These are phyloP conservation scores for Yarrowia sp. DNA, from an alignment of 805 yeast species.

Conservation along the genomic window DNA sequence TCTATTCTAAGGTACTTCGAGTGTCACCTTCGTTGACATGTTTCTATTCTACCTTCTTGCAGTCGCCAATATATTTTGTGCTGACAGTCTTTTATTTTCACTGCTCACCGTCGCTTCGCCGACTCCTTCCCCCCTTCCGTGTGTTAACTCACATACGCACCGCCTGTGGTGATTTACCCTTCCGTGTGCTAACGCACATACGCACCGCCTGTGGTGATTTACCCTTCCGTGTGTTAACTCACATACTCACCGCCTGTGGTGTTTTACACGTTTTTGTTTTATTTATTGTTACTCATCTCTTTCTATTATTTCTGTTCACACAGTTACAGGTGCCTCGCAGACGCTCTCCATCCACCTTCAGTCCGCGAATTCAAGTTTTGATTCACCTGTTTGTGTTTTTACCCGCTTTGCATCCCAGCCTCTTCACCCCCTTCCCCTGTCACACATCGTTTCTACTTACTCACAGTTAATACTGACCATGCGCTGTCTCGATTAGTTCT, in stretches of 20 bases:
- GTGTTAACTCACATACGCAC: too few relatives aligned
- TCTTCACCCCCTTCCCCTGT: not conserved
- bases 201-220: conserved; percentile 26
- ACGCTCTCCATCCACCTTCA: conserved; percentile 10
- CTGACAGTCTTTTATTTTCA: not conserved
- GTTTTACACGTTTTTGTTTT: not conserved
- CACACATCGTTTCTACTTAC: conserved; percentile 11
- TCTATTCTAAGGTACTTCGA: not conserved
- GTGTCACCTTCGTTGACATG: not conserved
- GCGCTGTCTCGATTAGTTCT: conserved; percentile 20
- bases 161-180: too few relatives aligned
- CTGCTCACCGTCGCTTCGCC: not conserved
- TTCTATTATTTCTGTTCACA: not conserved
- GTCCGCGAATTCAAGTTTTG: conserved; percentile 6
- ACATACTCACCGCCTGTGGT: conserved; percentile 28
- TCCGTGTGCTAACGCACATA: conserved; percentile 1
- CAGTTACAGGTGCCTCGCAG: not conserved
- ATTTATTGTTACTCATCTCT: not conserved
- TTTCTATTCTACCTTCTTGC: not conserved
- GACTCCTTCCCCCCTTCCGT: not conserved
- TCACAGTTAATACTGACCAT: conserved; percentile 14
- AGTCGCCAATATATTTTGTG: not conserved
- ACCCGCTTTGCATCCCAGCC: not conserved
- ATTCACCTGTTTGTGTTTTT: conserved; percentile 8
- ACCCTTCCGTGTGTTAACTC: not conserved